These are phyloP conservation scores for Mortierella sp. DNA, from an alignment of 371 early-diverging fungal genomes.

Conservation along the genomic window DNA sequence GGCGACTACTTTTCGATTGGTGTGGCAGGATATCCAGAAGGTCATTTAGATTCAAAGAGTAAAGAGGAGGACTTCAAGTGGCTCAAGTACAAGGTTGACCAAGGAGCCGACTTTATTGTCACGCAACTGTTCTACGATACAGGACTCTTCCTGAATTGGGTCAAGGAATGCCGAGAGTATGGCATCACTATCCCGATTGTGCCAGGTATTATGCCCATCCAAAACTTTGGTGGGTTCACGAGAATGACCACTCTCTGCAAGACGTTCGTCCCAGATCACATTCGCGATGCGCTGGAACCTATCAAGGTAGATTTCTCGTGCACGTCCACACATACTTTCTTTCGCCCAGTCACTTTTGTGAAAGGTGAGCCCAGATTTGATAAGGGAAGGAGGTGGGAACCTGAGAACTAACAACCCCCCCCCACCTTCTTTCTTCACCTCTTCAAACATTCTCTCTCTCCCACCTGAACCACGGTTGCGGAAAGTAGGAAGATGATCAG, in stretches of 20 bases:
- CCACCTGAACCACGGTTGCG: background rate
- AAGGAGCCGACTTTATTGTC: conserved; percentile 88
- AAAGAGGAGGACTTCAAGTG: conserved; percentile 74
- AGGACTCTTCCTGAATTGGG: conserved; percentile 81
- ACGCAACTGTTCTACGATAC: conserved; percentile 93
- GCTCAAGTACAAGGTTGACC: conserved; percentile 86
- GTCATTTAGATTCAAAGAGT: conserved; percentile 71
- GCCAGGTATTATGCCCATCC: conserved; percentile 93
- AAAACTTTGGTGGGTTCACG: conserved; percentile 84
- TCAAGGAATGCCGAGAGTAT: conserved; percentile 69
- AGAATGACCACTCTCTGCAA: conserved; percentile 83
- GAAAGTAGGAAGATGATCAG: conserved; percentile 78
- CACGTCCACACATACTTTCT: background rate
- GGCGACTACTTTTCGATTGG: conserved; percentile 92
- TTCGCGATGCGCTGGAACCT: conserved; percentile 78
- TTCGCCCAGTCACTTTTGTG: background rate
- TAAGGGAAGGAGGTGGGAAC: too few species aligned
- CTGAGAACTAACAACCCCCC: background rate
- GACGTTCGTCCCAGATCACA: conserved; percentile 78
- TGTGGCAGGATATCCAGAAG: conserved; percentile 91
- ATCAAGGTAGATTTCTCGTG: conserved; percentile 66
- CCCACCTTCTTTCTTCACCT: background rate
- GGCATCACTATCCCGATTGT: conserved; percentile 86
- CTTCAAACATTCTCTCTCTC: background rate
- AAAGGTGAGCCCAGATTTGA: background rate